These are phyloP conservation scores for Jacaranda mimosifolia DNA, from an alignment of 257 asterid genomes.

Conservation along the genomic window DNA sequence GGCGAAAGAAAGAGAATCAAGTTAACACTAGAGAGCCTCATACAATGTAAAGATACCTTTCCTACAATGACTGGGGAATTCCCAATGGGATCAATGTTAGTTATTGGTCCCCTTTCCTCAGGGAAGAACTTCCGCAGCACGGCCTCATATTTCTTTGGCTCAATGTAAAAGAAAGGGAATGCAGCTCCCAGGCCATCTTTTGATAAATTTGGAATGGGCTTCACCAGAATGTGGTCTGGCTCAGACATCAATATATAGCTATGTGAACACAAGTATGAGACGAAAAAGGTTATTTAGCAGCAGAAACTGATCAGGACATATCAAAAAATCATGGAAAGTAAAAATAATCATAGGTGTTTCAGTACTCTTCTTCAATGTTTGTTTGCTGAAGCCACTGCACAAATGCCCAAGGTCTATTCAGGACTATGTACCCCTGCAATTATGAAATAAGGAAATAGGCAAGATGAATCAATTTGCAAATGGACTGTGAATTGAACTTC, in stretches of 20 bases:
- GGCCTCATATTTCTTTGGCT: conserved; percentile 79
- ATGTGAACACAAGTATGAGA: conserved; percentile 27
- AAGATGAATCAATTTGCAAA: conserved; percentile 24
- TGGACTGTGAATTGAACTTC: not conserved
- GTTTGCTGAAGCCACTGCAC: conserved; percentile 98
- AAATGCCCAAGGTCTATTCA: conserved; percentile 98
- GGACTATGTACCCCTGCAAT: conserved; percentile 83
- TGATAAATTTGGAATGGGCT: conserved; percentile 90
- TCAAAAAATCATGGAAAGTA: not conserved
- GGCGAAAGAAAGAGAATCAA: conserved; percentile 22
- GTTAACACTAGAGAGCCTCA: not conserved
- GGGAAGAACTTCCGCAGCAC: conserved; percentile 80
- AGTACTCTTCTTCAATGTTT: conserved; percentile 88
- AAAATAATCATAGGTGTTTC: conserved; percentile 16
- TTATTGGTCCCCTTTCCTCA: conserved; percentile 72
- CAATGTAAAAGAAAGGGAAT: conserved; percentile 92
- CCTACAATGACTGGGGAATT: conserved; percentile 94
- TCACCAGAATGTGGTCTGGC: conserved; percentile 92
- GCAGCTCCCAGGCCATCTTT: conserved; percentile 84
- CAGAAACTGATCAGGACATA: conserved; percentile 16
- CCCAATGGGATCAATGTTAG: conserved; percentile 88
- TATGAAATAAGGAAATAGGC: conserved; percentile 43
- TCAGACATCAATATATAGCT: conserved; percentile 96
- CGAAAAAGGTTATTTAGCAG: not conserved
- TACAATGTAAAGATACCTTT: conserved; percentile 56